Percentiles rank a stretch among this genome's conserved stretches.
These are phyloP conservation scores for Malassezia arunalokei DNA, from an alignment of 1,284 basidiomycete species.

Conservation along the genomic window DNA sequence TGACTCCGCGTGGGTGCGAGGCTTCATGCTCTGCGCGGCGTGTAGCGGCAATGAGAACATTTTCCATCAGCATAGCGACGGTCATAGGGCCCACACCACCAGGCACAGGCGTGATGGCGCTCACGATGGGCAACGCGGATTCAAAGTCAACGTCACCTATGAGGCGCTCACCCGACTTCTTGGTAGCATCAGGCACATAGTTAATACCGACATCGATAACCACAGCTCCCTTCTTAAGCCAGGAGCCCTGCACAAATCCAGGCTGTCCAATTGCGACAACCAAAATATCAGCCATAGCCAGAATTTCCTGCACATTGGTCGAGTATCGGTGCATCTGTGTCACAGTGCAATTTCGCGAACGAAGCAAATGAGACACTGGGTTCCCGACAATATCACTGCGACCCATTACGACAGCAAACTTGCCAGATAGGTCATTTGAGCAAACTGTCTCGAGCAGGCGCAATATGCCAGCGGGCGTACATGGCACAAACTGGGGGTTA, in stretches of 20 bases:
- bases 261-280: conserved; percentile 87
- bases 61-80: conserved; percentile 94
- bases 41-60: conserved; percentile 71
- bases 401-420: conserved; percentile 82
- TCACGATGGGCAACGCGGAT: conserved; percentile 64
- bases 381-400: conserved; percentile 96
- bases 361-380: conserved; percentile 79
- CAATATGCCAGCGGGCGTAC: conserved; percentile 88
- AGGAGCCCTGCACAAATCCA: conserved; percentile 78
- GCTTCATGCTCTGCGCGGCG: conserved; percentile 66
- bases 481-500: conserved; percentile 80
- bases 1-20: conserved; percentile 52
- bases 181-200: conserved; percentile 67
- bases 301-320: conserved; percentile 58
- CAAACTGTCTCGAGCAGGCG: conserved; percentile 75
- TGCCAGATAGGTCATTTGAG: conserved; percentile 50
- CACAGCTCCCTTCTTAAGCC: conserved; percentile 82
- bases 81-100: conserved; percentile 96
- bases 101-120: conserved; percentile 89
- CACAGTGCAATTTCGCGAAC: conserved; percentile 83
- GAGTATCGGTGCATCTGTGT: conserved; percentile 94
- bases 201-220: conserved; percentile 72
- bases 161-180: conserved; percentile 88
- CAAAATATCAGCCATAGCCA: conserved; percentile 77
- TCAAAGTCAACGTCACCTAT: conserved; percentile 90